Evolutionary conservation across 169 alveolate species (phyloP), one percentile per base, ranked within the genome.

Genomic region (Plasmodium malariae): DNA sequence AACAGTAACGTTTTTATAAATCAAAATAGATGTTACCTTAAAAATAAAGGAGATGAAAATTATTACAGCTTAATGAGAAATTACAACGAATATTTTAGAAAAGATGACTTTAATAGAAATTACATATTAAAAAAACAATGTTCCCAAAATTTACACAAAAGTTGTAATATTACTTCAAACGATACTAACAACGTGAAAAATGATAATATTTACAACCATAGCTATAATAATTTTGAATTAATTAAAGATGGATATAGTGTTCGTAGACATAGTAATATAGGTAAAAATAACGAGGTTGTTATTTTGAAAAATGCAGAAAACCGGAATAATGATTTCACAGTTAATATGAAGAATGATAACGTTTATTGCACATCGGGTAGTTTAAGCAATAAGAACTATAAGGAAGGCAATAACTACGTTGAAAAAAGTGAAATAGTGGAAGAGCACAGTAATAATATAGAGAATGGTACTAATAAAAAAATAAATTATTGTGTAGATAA

Each of bases 291-390:
- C 28, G 60, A 73, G 26, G 19, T 19, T 6, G 11, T n/a, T 1
- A 43, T 73, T 73, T 55, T 36, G 55, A 55, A 73, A 54, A 37
- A 36, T 55, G 45, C 48, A 54, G 34, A 73, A 55, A 36, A 63
- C 55, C 28, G 17, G 11, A 30, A 55, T 37, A 6, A 6, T 17
- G 45, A 14, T 14, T 26, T 6, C 24, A 30, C 24, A 54, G 40
- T 55, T 34, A 73, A 55, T 63, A 43, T 73, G 36, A 4, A 28
- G 28, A 76, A 51, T 67, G 36, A 68, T 11, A 28, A 49, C 11
- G 36, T 45, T 40, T n/a, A 54, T 17, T 9, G 28, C 6, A 57
- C 11, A 7, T 32, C 11, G 59, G 69, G n/a, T 4, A 62, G 19
- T 60, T 24, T 37, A 21, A 63, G 55, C 17, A 14, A 57, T 26